phyloP scores from a whole-genome alignment of 108 stramenopile genomes.

The Cyclostephanos invisitatus region DNA sequence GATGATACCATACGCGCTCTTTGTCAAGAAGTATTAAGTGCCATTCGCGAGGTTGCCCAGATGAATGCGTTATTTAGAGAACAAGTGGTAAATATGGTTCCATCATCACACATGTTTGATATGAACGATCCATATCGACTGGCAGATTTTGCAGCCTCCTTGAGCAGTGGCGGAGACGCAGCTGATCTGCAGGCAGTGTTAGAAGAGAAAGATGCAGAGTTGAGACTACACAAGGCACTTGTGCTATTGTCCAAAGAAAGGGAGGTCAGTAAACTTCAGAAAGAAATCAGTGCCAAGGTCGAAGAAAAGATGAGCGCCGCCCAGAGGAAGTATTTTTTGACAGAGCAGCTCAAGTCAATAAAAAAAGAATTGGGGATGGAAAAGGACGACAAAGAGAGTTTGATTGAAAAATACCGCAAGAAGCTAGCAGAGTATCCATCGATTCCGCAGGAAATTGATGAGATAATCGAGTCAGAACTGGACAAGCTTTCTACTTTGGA shows the following conservation, averaged over 20 bases:
- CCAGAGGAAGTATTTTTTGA: conserved; percentile 95
- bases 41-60: conserved; percentile 93
- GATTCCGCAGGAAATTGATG: conserved; percentile 74
- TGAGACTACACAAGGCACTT: conserved; percentile 87
- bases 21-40: conserved; percentile 91
- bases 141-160: conserved; percentile 92
- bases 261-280: conserved; percentile 89
- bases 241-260: conserved; percentile 89
- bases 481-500: conserved; percentile 91
- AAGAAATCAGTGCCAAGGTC: conserved; percentile 93
- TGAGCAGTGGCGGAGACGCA: conserved; percentile 81
- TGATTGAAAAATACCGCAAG: conserved; percentile 90
- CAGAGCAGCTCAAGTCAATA: conserved; percentile 97
- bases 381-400: conserved; percentile 94
- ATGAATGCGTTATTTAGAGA: conserved; percentile 93
- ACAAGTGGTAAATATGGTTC: conserved; percentile 72
- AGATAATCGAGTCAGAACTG: conserved; percentile 86
- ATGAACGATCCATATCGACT: conserved; percentile 93
- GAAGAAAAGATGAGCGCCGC: conserved; percentile 94
- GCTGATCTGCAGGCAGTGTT: conserved; percentile 92
- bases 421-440: conserved; percentile 65
- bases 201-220: conserved; percentile 90
- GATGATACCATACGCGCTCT: conserved; percentile 92
- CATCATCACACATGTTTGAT: conserved; percentile 68
- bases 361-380: conserved; percentile 99